Percentiles rank a stretch among this genome's conserved stretches.
Conservation (phyloP, 306 rosid species). For the Casuarina equisetifolia region DNA sequence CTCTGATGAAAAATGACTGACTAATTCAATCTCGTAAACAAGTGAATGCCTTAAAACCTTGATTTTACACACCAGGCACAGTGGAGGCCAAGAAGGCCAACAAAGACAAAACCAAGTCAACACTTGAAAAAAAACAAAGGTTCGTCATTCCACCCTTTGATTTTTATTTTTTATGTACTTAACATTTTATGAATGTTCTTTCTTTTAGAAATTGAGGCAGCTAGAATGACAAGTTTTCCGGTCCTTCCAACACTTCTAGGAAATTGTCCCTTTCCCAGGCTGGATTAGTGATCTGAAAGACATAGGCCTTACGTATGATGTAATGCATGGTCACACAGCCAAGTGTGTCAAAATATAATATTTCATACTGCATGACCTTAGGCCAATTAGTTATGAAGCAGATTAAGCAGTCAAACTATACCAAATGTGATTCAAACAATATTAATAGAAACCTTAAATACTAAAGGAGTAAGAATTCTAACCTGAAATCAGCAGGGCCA, state of each 20-base stretch:
- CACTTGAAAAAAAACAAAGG: not conserved
- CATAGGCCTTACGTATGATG: not conserved
- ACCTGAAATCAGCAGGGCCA: constrained; percentile 92
- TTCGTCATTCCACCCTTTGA: too few relatives aligned
- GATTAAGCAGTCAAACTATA: not conserved
- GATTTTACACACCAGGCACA: not conserved
- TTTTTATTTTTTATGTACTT: not conserved
- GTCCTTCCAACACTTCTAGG: not conserved
- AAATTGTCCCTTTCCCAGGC: not conserved
- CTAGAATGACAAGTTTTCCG: not conserved
- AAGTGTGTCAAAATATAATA: not conserved
- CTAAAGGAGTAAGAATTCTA: constrained; percentile 19
- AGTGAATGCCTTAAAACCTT: not conserved
- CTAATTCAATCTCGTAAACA: not conserved
- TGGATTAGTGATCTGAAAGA: not conserved
- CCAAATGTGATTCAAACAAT: not conserved
- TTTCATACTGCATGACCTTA: not conserved
- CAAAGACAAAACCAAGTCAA: constrained; percentile 1
- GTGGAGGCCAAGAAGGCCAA: not conserved
- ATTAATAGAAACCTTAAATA: not conserved
- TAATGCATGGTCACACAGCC: not conserved
- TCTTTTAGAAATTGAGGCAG: not conserved
- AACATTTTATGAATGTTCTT: not conserved
- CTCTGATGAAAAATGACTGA: not conserved
- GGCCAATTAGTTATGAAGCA: not conserved